Conservation (phyloP, 768 basidiomycete genomes). For the Leccinum sublutescens region DNA sequence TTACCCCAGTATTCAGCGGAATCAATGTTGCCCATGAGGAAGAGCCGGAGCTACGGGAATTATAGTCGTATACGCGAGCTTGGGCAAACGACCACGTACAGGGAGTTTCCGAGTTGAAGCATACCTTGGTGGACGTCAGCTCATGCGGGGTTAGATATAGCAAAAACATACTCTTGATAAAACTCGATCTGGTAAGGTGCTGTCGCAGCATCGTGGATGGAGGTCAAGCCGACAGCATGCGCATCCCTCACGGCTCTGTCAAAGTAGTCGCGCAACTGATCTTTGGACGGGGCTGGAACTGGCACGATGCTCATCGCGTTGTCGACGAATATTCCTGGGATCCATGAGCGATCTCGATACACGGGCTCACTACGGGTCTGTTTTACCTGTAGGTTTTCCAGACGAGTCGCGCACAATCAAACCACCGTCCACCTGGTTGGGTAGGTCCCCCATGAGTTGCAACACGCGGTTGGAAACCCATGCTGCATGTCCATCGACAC, state of each 20-base stretch:
- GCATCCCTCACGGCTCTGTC: conserved; percentile 65
- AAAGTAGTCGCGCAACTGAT: conserved; percentile 59
- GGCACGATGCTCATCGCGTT: conserved; percentile 81
- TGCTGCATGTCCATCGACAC: conserved; percentile 81
- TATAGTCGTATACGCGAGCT: background rate
- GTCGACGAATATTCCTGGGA: conserved; percentile 73
- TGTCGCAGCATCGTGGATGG: conserved; percentile 79
- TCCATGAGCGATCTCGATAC: background rate
- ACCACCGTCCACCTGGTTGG: conserved; percentile 68
- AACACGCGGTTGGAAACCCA: conserved; percentile 85
- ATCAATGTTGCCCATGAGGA: conserved; percentile 55
- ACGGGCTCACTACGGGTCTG: background rate
- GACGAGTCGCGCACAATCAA: conserved; percentile 59
- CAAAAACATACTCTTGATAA: conserved; percentile 53
- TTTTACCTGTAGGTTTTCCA: conserved; percentile 67
- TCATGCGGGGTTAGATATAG: background rate
- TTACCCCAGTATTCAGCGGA: conserved; percentile 66
- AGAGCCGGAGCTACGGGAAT: conserved; percentile 50
- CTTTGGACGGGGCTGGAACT: conserved; percentile 58
- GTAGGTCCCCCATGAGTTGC: conserved; percentile 58
- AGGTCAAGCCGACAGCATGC: conserved; percentile 77
- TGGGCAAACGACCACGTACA: conserved; percentile 38
- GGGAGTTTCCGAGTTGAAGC: conserved; percentile 69
- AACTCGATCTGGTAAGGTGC: conserved; percentile 54
- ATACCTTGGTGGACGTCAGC: conserved; percentile 44